Evolutionary conservation across 1,284 basidiomycete species (phyloP), one percentile per base, ranked within the genome.

Genomic region (Exobasidium rhododendri): DNA sequence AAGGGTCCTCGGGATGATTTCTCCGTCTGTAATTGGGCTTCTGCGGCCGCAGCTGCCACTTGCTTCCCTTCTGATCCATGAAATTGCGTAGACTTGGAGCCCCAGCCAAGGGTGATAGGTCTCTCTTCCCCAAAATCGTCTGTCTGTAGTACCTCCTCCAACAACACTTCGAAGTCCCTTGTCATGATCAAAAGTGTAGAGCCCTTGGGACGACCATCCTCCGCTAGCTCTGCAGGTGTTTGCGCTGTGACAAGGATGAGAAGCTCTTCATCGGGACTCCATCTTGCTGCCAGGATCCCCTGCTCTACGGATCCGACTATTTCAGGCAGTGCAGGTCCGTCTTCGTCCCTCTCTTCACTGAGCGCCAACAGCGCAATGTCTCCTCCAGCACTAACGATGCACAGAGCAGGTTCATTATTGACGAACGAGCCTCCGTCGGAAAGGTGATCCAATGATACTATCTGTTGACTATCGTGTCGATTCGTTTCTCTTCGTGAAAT

Each of bases 21-120:
- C 5, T 24, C 14, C 2, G 10, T 43, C 20, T n/a, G 28, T 49
- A 10, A 7, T 4, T 26, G n/a, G 13, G 22, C 5, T 43, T 22
- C 52, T 2, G 74, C 85, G 1, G 80, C 74, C 1, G 82, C 73
- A 26, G 80, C 73, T 0, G 91, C 91, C 3, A 90, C 90, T 7
- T 86, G 83, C 80, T 97, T 98, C 30, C 96, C 96, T 3, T 93
- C 84, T 0, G 92, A 94, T 13, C 96, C 96, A 72, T 97, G 94
- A 79, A 99, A 99, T 78, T 99, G 96, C 0, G 96, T 98, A 73
- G 90, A 85, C 76, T 94, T 96, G 3, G 91, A 91, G 30, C 96
- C 96, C 96, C 96, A 99, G 7, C 96, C 96, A 59, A 97, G 91
- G 7, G 30, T 31, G 26, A 57, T 46, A 2, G 7, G n/a, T 13